Conservation (phyloP, 1,139 yeast species). For the Maudiozyma humilis region DNA sequence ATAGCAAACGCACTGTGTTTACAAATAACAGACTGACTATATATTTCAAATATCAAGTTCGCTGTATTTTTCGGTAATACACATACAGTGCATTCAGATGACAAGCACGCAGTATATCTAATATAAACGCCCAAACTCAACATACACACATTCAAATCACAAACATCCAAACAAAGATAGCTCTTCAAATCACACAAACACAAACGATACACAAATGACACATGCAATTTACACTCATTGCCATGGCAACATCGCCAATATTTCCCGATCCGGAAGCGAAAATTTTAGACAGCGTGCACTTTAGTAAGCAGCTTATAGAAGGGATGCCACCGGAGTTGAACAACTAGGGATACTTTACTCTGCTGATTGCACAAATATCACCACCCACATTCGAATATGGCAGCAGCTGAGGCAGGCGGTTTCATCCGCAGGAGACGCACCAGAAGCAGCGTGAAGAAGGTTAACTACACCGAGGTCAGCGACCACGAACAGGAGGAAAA, state of each 20-base stretch:
- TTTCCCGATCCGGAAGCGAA: background rate
- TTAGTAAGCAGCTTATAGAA: background rate
- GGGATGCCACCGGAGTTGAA: background rate
- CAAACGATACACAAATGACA: too few relatives aligned
- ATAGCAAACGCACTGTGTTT: too few relatives aligned
- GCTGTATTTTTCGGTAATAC: too few relatives aligned
- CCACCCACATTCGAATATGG: background rate
- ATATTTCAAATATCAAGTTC: too few relatives aligned
- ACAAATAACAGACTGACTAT: too few relatives aligned
- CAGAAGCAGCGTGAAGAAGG: conserved; percentile 14
- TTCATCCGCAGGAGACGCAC: conserved; percentile 23
- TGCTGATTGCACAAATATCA: too few relatives aligned
- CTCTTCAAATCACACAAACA: background rate
- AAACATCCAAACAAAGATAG: background rate
- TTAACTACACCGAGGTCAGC: conserved; percentile 18
- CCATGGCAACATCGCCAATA: background rate
- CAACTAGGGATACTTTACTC: too few relatives aligned
- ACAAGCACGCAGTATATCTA: too few relatives aligned
- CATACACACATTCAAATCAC: background rate
- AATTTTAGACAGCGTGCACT: background rate
- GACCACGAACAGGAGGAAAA: conserved; percentile 23
- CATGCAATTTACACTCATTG: background rate
- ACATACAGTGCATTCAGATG: too few relatives aligned
- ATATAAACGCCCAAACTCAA: too few relatives aligned
- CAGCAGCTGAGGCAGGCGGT: conserved; percentile 24